phyloP scores from a whole-genome alignment of 768 basidiomycete species.

The Tulasnella sp. region DNA sequence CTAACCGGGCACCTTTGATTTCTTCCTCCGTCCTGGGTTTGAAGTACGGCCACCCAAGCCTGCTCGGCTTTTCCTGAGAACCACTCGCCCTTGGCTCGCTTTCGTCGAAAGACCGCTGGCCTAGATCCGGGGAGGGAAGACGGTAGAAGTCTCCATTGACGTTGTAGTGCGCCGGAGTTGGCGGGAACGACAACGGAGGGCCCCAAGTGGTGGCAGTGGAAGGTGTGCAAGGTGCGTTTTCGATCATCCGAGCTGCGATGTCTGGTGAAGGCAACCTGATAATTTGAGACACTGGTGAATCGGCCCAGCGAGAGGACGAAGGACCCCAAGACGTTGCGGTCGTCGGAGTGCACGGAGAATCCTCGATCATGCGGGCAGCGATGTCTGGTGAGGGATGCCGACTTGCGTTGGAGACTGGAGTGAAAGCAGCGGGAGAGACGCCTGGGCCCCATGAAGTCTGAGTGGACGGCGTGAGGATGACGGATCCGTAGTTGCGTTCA shows the following conservation, averaged over 20 bases:
- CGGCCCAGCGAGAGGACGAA: conserved; percentile 37
- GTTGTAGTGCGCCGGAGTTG: conserved; percentile 32
- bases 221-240: conserved; percentile 53
- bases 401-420: conserved; percentile 28
- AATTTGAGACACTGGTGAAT: conserved; percentile 31
- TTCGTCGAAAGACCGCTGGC: conserved; percentile 40
- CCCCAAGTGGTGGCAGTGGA: conserved; percentile 51
- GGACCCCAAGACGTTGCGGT: conserved; percentile 52
- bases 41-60: not conserved
- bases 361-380: conserved; percentile 54
- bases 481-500: conserved; percentile 47
- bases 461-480: conserved; percentile 32
- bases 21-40: not conserved
- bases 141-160: conserved; percentile 8
- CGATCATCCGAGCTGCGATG: conserved; percentile 53
- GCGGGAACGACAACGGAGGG: conserved; percentile 44
- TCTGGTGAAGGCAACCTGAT: conserved; percentile 54
- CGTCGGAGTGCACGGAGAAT: conserved; percentile 50
- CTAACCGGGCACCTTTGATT: not conserved
- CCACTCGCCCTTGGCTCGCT: no score
- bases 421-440: conserved; percentile 24
- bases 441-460: conserved; percentile 32
- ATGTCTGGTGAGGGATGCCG: conserved; percentile 57
- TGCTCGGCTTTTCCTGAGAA: no score
- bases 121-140: conserved; percentile 45